Evolutionary conservation across 345 rosid species (phyloP).

Genomic region (Draba incana): DNA sequence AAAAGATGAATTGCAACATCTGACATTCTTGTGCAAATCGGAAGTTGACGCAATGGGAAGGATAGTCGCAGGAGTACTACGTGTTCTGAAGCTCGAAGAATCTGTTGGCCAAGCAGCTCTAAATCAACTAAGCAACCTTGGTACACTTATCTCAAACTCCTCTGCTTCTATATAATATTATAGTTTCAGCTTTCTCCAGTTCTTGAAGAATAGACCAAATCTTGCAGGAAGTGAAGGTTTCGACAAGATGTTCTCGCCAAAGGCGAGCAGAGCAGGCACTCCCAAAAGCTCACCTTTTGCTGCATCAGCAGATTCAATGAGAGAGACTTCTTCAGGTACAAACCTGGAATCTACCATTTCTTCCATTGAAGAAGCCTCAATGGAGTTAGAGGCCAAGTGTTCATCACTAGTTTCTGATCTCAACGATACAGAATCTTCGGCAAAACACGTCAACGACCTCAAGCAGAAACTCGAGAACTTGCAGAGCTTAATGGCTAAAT

Average conservation of each 20-base stretch:
- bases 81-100: slow-evolving; percentile 80
- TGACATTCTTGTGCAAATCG: slow-evolving; percentile 74
- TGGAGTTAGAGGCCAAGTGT: slow-evolving; percentile 67
- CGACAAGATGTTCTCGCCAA: slow-evolving; percentile 72
- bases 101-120: slow-evolving; percentile 80
- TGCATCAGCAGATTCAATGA: slow-evolving; percentile 38
- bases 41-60: slow-evolving; percentile 96
- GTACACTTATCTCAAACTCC: slow-evolving; percentile 47
- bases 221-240: slow-evolving; percentile 83
- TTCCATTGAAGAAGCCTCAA: slow-evolving; percentile 73
- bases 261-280: slow-evolving; percentile 50
- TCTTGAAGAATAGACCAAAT: slow-evolving; percentile 14
- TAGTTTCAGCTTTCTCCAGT: neutral
- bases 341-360: slow-evolving; percentile 58
- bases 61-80: slow-evolving; percentile 81
- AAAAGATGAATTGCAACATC: slow-evolving; percentile 87
- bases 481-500: slow-evolving; percentile 60
- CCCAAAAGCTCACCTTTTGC: slow-evolving; percentile 47
- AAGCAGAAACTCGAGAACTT: slow-evolving; percentile 66
- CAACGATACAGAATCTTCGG: slow-evolving; percentile 47
- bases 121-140: slow-evolving; percentile 91
- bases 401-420: slow-evolving; percentile 52
- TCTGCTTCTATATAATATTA: neutral
- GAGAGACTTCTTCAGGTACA: slow-evolving; percentile 33
- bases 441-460: slow-evolving; percentile 55